Evolutionary conservation across 2,329 filamentous ascomycete genomes (phyloP), one percentile per base, ranked within the genome.

Genomic region (Xylariaceae sp.): DNA sequence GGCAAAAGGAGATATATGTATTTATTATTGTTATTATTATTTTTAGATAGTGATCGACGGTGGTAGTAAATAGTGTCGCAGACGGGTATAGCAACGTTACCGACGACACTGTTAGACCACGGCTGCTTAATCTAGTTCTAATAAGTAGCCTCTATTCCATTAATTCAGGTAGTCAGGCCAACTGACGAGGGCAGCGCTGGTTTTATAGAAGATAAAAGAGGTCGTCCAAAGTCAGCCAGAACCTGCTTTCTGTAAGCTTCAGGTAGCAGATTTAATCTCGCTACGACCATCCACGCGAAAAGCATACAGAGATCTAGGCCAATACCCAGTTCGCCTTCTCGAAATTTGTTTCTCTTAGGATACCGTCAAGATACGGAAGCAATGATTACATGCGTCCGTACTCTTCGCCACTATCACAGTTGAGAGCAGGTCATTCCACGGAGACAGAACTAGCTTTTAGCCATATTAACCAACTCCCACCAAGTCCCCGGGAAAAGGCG

Each of bases 391-490:
- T 37, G 14, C 14, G 32, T 44, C 12, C 37, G 41, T 26, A 43
- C 29, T 3, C 14, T 41, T 50, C 52, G 56, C 53, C 55, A 58
- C 53, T 46, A 54, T 57, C 59, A 20, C 45, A 48, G 43, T 43
- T 40, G 20, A 46, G 32, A 12, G 40, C 7, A 14, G 21, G 20
- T 18, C 40, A 7, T 42, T 37, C 46, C 29, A 44, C 42, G 32
- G 48, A 26, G 45, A 20, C 3, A 21, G 44, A 18, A n/a, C 20
- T 26, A n/a, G 20, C 42, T 20, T 62, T 64, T 64, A 64, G 29
- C 61, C 61, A 62, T 64, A 64, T 64, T 64, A 64, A 52, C 59
- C 59, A 60, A 48, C 32, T 53, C 40, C 52, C 59, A 50, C 50
- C 54, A 48, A 49, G 48, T 45, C 46, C 53, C 50, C 52, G 54